Base-by-base conservation (phyloP, 495 filamentous ascomycete genomes). In the Viridothelium virens region DNA sequence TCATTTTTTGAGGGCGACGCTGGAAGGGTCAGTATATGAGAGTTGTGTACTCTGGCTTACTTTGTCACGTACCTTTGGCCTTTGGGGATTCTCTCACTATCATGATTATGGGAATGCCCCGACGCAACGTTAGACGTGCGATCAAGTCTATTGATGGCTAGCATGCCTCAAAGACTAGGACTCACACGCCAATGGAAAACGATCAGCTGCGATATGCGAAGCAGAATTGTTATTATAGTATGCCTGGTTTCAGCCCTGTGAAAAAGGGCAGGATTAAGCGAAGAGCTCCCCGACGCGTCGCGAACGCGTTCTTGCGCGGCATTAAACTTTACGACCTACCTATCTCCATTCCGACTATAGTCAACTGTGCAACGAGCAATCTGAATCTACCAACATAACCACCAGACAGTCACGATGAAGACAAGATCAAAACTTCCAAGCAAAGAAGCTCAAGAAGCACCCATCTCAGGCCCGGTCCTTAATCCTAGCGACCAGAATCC, bases 401-500 rank as follows among this genome's bases (percentile, higher is more conserved):
- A 0, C 18, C 31, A 3, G 7, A 36, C 6, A 10, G 33, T 59
- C 18, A 59, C 53, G 0, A 59, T 59, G 53, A 33, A 36, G 14
- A 59, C 31, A 31, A 59, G 53, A 59, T 59, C 53, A 18, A 59
- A 59, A 18, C 2, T 31, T 34, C 2, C 31, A 5, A 36, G 5
- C 7, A 59, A 48, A 56, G 39, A 18, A 4, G 16, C 11, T 5
- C 14, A 65, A 11, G 63, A 56, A 36, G 11, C 63, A 65, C 12
- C 63, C 16, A 39, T 18, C 2, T 38, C 63, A 18, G 33, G 63
- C 5, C 16, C 37, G 44, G 6, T 56, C 10, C 67, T 77, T 0
- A 64, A 69, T 6, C 63, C 72, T 33, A 70, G 65, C 67, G 73
- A 63, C 39, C 14, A 64, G n/a, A 70, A 76, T 46, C 79, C 85